These are phyloP conservation scores for Linum lewisii DNA, from an alignment of 345 rosid genomes.

Conservation along the genomic window DNA sequence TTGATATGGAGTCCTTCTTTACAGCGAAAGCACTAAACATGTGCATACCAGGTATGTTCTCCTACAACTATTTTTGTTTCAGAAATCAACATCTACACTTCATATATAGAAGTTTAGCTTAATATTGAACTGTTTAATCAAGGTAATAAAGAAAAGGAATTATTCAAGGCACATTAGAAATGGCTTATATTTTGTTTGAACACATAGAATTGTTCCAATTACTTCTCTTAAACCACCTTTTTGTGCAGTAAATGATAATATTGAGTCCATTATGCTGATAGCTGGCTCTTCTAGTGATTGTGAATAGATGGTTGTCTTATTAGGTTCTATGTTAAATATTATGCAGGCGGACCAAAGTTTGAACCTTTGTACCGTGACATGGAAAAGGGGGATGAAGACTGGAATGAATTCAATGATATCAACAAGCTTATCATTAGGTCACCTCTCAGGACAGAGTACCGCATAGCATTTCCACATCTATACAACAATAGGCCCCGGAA, in stretches of 20 bases:
- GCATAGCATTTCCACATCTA: conserved; percentile 94
- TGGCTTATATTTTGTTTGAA: neutral
- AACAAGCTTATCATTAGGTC: conserved; percentile 97
- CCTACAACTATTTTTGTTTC: neutral
- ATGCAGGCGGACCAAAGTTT: conserved; percentile 94
- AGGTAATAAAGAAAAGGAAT: too few species aligned
- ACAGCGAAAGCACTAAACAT: conserved; percentile 96
- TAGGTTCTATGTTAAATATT: conserved; percentile 5
- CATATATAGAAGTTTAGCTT: too few species aligned
- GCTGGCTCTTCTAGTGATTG: neutral
- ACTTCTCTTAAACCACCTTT: too few species aligned
- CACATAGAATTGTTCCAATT: too few species aligned
- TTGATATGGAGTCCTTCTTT: conserved; percentile 98
- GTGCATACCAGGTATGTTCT: conserved; percentile 88
- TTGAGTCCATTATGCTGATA: neutral
- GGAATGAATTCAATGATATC: conserved; percentile 99
- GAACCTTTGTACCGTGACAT: conserved; percentile 97
- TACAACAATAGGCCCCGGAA: conserved; percentile 97
- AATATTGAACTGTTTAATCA: neutral
- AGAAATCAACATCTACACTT: neutral
- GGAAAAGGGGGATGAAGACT: conserved; percentile 99
- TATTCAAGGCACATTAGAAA: neutral
- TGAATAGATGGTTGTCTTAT: neutral
- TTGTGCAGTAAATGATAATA: neutral
- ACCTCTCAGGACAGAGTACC: conserved; percentile 92